phyloP scores from a whole-genome alignment of 176 grass and related monocot genomes.

The Rhynchospora breviuscula region DNA sequence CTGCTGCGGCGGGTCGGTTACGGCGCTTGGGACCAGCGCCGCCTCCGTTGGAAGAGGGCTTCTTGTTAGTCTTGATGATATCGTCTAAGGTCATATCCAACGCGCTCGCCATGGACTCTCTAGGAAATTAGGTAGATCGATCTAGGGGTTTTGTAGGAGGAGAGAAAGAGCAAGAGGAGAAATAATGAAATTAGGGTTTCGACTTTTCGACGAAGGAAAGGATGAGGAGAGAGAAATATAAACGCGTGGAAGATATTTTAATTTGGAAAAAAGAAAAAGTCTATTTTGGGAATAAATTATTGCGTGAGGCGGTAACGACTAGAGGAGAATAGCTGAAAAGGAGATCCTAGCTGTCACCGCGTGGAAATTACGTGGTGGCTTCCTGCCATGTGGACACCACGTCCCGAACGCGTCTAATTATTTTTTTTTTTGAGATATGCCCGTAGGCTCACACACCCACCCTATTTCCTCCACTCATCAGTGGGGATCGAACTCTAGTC shows the following conservation, averaged over 20 bases:
- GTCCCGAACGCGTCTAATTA: not conserved
- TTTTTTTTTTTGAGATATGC: too few relatives aligned
- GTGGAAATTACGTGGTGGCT: not conserved
- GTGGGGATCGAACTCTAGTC: too few relatives aligned
- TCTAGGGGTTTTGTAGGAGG: slow-evolving; percentile 11
- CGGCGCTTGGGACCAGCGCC: slow-evolving; percentile 40
- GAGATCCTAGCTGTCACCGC: slow-evolving; percentile 9
- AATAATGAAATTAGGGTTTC: slow-evolving; percentile 36
- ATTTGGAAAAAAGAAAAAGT: not conserved
- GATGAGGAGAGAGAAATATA: slow-evolving; percentile 17
- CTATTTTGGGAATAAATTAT: slow-evolving; percentile 1
- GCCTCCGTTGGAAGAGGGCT: slow-evolving; percentile 25
- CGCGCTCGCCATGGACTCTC: slow-evolving; percentile 54
- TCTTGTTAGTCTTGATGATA: slow-evolving; percentile 98
- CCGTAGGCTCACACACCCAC: too few relatives aligned
- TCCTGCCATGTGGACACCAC: not conserved
- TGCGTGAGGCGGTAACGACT: not conserved
- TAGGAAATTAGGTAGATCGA: slow-evolving; percentile 16
- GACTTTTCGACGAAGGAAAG: not conserved
- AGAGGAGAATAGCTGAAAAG: too few relatives aligned
- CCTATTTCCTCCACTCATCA: too few relatives aligned
- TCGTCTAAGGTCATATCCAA: slow-evolving; percentile 94
- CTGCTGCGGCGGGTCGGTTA: slow-evolving; percentile 18
- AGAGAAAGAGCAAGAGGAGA: slow-evolving; percentile 9
- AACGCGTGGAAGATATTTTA: slow-evolving; percentile 21